These are phyloP conservation scores for Citropsis articulata DNA, from an alignment of 345 rosid species.

Conservation along the genomic window DNA sequence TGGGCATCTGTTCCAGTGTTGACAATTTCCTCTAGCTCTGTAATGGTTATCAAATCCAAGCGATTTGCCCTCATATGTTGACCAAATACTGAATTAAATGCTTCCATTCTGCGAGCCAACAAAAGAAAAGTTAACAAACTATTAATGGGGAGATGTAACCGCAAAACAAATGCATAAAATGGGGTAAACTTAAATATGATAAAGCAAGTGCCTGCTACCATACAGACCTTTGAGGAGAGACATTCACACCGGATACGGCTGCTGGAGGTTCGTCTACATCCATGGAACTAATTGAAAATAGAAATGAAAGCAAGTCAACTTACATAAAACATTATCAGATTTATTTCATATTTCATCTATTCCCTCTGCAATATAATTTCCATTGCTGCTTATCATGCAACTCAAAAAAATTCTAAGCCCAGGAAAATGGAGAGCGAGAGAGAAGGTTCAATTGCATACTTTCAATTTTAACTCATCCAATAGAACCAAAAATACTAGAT, in stretches of 20 bases:
- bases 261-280: constrained; percentile 71
- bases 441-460: background rate
- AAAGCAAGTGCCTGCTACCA: background rate
- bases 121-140: background rate
- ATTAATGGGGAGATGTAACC: background rate
- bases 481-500: background rate
- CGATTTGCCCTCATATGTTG: constrained; percentile 78
- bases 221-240: constrained; percentile 62
- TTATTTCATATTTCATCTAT: background rate
- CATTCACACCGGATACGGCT: constrained; percentile 37
- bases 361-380: background rate
- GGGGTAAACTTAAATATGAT: background rate
- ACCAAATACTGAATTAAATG: constrained; percentile 68
- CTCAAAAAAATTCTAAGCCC: background rate
- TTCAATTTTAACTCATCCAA: background rate
- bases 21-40: constrained; percentile 65
- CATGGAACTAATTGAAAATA: constrained; percentile 53
- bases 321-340: background rate
- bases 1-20: constrained; percentile 45
- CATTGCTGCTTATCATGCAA: background rate
- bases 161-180: background rate
- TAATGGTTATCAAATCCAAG: constrained; percentile 63
- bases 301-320: constrained; percentile 4
- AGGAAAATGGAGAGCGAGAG: background rate
- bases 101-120: constrained; percentile 52